These are phyloP conservation scores for Aspergillus sp. DNA, from an alignment of 2,329 filamentous ascomycete genomes.

Conservation along the genomic window DNA sequence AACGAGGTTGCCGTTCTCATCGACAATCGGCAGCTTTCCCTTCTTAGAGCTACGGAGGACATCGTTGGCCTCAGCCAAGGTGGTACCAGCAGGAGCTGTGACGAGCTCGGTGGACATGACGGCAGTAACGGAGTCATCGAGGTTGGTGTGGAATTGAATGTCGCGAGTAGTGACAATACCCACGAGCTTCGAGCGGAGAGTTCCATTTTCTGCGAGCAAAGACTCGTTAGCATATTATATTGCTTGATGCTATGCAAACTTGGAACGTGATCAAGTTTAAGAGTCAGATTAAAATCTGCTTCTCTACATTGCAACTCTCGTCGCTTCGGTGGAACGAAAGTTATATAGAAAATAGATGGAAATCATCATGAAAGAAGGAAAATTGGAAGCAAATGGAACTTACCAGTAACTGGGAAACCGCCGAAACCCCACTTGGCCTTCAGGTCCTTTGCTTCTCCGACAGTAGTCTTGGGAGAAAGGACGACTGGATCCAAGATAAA, in stretches of 20 bases:
- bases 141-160: slow-evolving; percentile 89
- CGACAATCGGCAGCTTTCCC: slow-evolving; percentile 93
- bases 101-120: slow-evolving; percentile 97
- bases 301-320: slow-evolving; percentile 82
- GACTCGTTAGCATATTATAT: slow-evolving; percentile 19
- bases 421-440: slow-evolving; percentile 99
- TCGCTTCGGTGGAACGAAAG: slow-evolving; percentile 99
- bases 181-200: slow-evolving; percentile 89
- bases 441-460: slow-evolving; percentile 84
- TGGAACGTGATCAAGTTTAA: background rate
- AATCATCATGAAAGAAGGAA: slow-evolving; percentile 66
- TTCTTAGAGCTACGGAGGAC: slow-evolving; percentile 96
- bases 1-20: slow-evolving; percentile 77
- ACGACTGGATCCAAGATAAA: slow-evolving; percentile 97
- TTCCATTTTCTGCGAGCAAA: slow-evolving; percentile 72
- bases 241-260: background rate
- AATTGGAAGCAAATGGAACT: slow-evolving; percentile 45
- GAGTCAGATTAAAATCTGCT: slow-evolving; percentile 52
- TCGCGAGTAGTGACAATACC: slow-evolving; percentile 98
- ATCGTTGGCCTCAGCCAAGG: slow-evolving; percentile 82
- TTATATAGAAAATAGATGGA: slow-evolving; percentile 71
- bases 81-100: slow-evolving; percentile 81
- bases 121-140: slow-evolving; percentile 69
- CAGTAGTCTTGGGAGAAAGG: slow-evolving; percentile 80
- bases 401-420: slow-evolving; percentile 97